Percentiles rank a stretch among this genome's conserved stretches.
Conservation (phyloP, 2,329 filamentous ascomycete genomes). For the Scytalidium sp. region DNA sequence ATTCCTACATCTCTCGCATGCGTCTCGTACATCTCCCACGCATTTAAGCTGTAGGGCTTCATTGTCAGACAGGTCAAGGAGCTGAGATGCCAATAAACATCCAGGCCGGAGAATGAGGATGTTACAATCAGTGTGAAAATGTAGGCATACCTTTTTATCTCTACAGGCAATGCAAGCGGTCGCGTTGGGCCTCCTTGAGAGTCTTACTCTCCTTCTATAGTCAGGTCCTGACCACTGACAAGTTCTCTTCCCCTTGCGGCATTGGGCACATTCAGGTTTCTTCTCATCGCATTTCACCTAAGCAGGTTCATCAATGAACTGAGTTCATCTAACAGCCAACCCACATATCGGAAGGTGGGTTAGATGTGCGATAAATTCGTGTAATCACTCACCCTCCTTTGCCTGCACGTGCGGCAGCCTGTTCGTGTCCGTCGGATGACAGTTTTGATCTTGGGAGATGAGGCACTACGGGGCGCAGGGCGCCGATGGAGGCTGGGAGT, state of each 20-base stretch:
- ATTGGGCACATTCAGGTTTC: conserved; percentile 9
- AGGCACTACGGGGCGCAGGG: no score
- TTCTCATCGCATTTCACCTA: conserved; percentile 11
- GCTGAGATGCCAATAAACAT: no score
- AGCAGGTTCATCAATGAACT: not conserved
- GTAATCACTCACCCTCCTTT: not conserved
- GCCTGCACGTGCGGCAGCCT: conserved; percentile 4
- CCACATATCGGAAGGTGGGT: not conserved
- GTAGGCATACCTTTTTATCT: conserved; percentile 10
- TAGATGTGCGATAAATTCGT: not conserved
- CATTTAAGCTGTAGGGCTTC: conserved; percentile 6
- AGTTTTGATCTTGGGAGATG: no score
- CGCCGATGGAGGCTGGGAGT: no score
- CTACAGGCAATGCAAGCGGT: conserved; percentile 10
- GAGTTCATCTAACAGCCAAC: no score
- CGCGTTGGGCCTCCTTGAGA: conserved; percentile 7
- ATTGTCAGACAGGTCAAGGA: not conserved
- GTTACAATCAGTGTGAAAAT: not conserved
- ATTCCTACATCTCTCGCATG: conserved; percentile 6
- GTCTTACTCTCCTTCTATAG: not conserved
- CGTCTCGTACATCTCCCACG: conserved; percentile 5
- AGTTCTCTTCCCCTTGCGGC: conserved; percentile 2
- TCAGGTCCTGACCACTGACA: conserved; percentile 7
- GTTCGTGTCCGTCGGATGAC: conserved; percentile 6
- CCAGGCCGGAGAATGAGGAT: not conserved